A percentile compares a stretch with the other conserved stretches of the same genome.
phyloP scores from a whole-genome alignment of 257 asterid species.

The Knoxia roxburghii region DNA sequence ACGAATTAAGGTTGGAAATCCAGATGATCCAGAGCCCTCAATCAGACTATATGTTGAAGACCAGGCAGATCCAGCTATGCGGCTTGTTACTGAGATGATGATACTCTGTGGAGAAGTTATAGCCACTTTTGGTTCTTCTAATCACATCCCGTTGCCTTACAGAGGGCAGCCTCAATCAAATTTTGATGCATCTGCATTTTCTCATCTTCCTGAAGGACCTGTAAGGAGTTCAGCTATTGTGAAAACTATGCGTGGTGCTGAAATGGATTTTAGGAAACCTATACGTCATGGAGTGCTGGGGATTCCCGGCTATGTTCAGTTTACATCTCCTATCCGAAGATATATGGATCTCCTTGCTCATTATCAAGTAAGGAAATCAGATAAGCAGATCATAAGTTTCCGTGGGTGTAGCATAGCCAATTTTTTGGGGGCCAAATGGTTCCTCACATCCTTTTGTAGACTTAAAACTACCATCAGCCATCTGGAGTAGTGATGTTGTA shows the following conservation, averaged over 20 bases:
- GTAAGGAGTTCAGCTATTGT: conserved; percentile 81
- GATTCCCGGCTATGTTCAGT: conserved; percentile 97
- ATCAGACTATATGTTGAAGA: conserved; percentile 88
- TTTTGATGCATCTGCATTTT: conserved; percentile 67
- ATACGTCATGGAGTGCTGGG: conserved; percentile 87
- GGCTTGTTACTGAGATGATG: conserved; percentile 97
- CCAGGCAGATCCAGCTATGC: conserved; percentile 93
- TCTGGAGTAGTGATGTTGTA: neutral
- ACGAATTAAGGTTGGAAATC: conserved; percentile 77
- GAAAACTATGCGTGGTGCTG: conserved; percentile 87
- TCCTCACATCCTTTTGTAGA: neutral
- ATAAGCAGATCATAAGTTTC: neutral
- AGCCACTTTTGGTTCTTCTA: conserved; percentile 74
- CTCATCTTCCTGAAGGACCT: conserved; percentile 97
- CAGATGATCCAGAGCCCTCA: conserved; percentile 84
- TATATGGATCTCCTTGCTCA: conserved; percentile 93
- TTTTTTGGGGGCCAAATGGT: neutral
- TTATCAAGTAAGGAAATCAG: conserved; percentile 78
- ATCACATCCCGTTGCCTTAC: conserved; percentile 75
- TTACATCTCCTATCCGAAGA: conserved; percentile 95
- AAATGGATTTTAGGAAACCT: conserved; percentile 92
- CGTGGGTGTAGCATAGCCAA: neutral
- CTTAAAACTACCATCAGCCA: neutral
- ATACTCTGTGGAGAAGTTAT: conserved; percentile 95
- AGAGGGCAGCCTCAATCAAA: conserved; percentile 97